A percentile compares a stretch with the other conserved stretches of the same genome.
Conservation (phyloP, 1,284 basidiomycete species). For the Coniophora puteana region DNA sequence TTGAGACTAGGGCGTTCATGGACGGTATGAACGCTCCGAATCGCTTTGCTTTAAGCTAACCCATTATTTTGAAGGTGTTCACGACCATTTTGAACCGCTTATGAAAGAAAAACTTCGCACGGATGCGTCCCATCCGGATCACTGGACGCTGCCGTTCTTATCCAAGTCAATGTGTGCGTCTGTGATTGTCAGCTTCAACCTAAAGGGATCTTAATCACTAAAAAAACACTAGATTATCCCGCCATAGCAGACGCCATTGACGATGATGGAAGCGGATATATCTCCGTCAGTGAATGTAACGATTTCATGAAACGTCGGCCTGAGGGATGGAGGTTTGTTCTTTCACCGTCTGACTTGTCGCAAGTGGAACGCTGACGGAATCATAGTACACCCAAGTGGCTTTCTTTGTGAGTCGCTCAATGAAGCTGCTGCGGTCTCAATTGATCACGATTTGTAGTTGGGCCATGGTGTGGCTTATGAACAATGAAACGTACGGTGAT, state of each 20-base stretch:
- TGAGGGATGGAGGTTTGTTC: slow-evolving; percentile 22
- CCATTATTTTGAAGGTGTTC: slow-evolving; percentile 18
- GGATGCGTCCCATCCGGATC: slow-evolving; percentile 20
- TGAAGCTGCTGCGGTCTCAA: too few species aligned
- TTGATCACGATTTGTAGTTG: slow-evolving; percentile 15
- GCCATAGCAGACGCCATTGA: slow-evolving; percentile 32
- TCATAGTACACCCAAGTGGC: slow-evolving; percentile 23
- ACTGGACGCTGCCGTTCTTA: slow-evolving; percentile 29
- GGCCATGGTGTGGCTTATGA: slow-evolving; percentile 26
- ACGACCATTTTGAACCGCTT: slow-evolving; percentile 23
- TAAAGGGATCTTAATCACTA: too few species aligned
- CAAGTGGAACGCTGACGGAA: too few species aligned
- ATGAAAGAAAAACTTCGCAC: slow-evolving; percentile 14
- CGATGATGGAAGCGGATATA: slow-evolving; percentile 28
- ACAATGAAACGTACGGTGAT: slow-evolving; percentile 14
- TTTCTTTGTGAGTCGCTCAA: slow-evolving; percentile 30
- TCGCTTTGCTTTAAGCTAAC: background rate
- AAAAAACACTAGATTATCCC: too few species aligned
- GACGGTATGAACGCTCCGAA: slow-evolving; percentile 24
- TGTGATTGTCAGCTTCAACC: too few species aligned
- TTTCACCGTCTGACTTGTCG: too few species aligned
- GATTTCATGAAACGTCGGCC: slow-evolving; percentile 22
- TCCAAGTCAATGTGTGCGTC: slow-evolving; percentile 31
- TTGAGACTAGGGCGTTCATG: slow-evolving; percentile 24
- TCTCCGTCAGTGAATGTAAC: slow-evolving; percentile 30